A percentile compares a stretch with the other conserved stretches of the same genome.
Evolutionary conservation across 495 filamentous ascomycete species (phyloP).

Genomic region (Penicillium paxilli): DNA sequence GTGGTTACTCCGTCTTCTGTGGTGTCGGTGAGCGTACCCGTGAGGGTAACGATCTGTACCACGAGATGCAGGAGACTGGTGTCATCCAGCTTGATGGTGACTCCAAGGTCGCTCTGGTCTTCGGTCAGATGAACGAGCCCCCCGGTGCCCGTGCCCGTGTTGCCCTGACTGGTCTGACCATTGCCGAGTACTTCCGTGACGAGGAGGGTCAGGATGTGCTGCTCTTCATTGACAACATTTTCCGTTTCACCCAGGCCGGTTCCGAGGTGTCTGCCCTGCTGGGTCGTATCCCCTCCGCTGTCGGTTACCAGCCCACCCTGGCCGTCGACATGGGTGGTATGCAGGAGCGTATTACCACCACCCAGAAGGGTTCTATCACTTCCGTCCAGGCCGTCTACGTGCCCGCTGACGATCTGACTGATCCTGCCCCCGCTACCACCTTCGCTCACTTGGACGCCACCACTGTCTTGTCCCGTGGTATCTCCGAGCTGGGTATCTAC

Average conservation of each 20-base stretch:
- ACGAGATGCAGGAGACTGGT: slow-evolving; percentile 99
- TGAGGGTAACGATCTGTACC: slow-evolving; percentile 99
- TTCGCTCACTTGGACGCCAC: slow-evolving; percentile 99
- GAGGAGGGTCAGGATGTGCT: slow-evolving; percentile 98
- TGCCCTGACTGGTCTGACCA: slow-evolving; percentile 87
- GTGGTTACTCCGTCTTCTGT: slow-evolving; percentile 99
- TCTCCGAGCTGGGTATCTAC: slow-evolving; percentile 99
- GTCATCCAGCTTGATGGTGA: slow-evolving; percentile 99
- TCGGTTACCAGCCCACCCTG: slow-evolving; percentile 99
- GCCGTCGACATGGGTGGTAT: slow-evolving; percentile 99
- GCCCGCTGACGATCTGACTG: slow-evolving; percentile 99
- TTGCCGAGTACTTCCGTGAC: slow-evolving; percentile 97
- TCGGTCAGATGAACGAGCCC: slow-evolving; percentile 99
- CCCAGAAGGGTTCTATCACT: slow-evolving; percentile 98
- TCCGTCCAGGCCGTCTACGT: slow-evolving; percentile 99
- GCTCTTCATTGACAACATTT: slow-evolving; percentile 99
- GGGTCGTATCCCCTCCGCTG: slow-evolving; percentile 99
- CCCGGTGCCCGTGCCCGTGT: slow-evolving; percentile 99
- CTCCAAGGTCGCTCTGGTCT: slow-evolving; percentile 98
- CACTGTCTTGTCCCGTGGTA: slow-evolving; percentile 99
- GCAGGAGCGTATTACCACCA: slow-evolving; percentile 99
- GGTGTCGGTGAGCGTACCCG: slow-evolving; percentile 99
- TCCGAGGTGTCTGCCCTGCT: slow-evolving; percentile 99
- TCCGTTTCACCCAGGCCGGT: slow-evolving; percentile 99
- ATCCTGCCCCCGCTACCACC: slow-evolving; percentile 98